Base-by-base conservation (phyloP, 2,329 filamentous ascomycete genomes). In the Monosporascus sp. region DNA sequence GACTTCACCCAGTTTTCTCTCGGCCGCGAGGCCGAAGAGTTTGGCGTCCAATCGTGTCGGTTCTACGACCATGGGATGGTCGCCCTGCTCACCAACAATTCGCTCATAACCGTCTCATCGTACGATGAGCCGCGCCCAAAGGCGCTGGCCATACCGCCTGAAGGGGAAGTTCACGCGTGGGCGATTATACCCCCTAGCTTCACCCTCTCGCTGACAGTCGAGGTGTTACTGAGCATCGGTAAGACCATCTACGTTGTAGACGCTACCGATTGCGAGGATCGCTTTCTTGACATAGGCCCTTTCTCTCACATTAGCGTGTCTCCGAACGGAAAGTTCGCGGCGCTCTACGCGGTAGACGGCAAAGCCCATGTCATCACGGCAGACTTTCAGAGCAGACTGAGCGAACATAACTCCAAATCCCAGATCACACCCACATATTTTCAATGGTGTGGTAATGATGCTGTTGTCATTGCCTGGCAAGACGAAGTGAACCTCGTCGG, bases 51-150 rank as follows among this genome's bases (percentile, higher is more conserved):
- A 60, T 87, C 86, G n/a, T 97, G 93, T 74, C 86, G 86, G 72
- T 99, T 99, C 74, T 97, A 95, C 77, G 83, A 87, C 49, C 85
- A 84, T 31, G 94, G 94, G n/a, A 90, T 99, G 70, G 93, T 97
- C 24, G 94, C 92, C 7, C 77, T 99, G 39, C 81, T 97, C 20
- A 85, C 86, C 9, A 96, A 97, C 73, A 97, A 97, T 68, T 81
- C 87, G 46, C 75, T 99, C 39, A 79, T 99, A 45, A 83, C 89
- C 0, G 91, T 99, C n/a, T 84, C 89, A 4, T 87, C 88, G 36
- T 97, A 97, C 68, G 80, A 90, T 45, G 94, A 99, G 68, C 94
- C 94, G 35, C 83, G 94, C 14, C 93, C 94, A 3, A 92, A 89
- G 65, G 75, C 88, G 15, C 81, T 99, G 39, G 90, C 91, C 1